Base-by-base conservation (phyloP, 2,329 filamentous ascomycete species). In the Scedosporium dehoogii region DNA sequence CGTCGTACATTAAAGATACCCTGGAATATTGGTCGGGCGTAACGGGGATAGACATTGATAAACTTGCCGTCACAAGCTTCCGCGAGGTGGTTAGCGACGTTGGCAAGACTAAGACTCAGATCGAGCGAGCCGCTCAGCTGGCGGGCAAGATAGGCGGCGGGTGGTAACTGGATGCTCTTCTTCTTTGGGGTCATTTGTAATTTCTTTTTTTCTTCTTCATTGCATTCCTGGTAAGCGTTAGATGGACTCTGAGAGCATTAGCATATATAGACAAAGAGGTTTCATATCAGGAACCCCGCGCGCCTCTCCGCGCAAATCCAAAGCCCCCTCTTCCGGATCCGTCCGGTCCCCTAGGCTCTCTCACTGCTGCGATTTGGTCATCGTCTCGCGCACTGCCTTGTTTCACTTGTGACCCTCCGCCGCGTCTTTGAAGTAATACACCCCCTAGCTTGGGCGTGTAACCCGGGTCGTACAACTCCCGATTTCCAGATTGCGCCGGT, bases 81-180 rank as follows among this genome's bases (percentile, higher is more conserved):
- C 86, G 94, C 65, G 88, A 92, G 74, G 93, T 99, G 23, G 87
- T 97, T 69, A 97, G 93, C 76, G 91, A 97, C 72, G 91, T 99
- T 53, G 94, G 94, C 59, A 96, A 94, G 77, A 81, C 84, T 66
- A 77, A 82, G 72, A 79, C 81, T 64, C 89, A 92, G 71, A 88
- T 90, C 53, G 89, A 96, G 70, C 85, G 87, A 64, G 92, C 96
- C 48, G 89, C 92, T 63, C 91, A 94, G 70, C 80, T 99, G 70
- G 93, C 93, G 57, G 88, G 91, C 62, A 94, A 92, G 74, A 90
- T 92, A 68, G 94, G 92, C 61, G 94, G 94, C 61, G 94, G 94
- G 25, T 99, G 94, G 94, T 97, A 81, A 27, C 14, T 9, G 23
- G 27, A 25, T 29, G 23, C 9, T 58, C 29, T 16, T 73, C 64